These are phyloP conservation scores for Rhytidhysteron rufulum DNA, from an alignment of 2,329 filamentous ascomycete genomes.

Conservation along the genomic window DNA sequence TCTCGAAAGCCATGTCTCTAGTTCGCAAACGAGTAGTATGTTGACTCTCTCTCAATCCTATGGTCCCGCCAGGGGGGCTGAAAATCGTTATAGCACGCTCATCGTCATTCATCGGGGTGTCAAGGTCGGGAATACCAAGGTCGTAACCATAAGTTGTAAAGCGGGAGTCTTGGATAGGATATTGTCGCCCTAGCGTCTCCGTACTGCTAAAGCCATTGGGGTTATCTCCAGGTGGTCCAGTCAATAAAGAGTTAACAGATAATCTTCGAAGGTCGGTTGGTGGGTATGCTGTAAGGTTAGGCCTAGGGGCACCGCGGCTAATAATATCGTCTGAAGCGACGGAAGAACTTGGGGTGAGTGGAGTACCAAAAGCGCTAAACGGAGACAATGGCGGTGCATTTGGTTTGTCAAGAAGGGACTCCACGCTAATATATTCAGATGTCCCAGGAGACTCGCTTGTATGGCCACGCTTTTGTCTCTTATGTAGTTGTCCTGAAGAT, in stretches of 20 bases:
- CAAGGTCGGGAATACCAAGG: conserved; percentile 64
- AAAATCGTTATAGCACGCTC: conserved; percentile 55
- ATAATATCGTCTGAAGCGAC: conserved; percentile 30
- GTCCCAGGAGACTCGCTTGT: conserved; percentile 22
- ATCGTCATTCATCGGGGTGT: conserved; percentile 70
- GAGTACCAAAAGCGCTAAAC: conserved; percentile 42
- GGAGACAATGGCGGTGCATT: conserved; percentile 34
- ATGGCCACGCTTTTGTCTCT: conserved; percentile 21
- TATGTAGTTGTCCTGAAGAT: conserved; percentile 7
- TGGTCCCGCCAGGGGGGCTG: conserved; percentile 26
- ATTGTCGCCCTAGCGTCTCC: conserved; percentile 39
- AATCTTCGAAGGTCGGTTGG: conserved; percentile 48
- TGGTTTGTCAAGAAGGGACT: conserved; percentile 15
- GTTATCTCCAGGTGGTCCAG: conserved; percentile 15
- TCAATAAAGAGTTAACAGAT: conserved; percentile 63
- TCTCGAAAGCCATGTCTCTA: conserved; percentile 53
- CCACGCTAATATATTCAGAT: conserved; percentile 10
- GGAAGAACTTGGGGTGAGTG: conserved; percentile 43
- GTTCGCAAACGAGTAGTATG: conserved; percentile 34
- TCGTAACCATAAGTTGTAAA: conserved; percentile 65
- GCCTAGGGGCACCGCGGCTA: conserved; percentile 15
- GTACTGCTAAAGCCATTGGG: conserved; percentile 8
- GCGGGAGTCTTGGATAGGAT: conserved; percentile 24
- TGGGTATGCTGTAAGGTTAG: conserved; percentile 24
- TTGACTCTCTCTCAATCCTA: conserved; percentile 28